Percentiles rank a stretch among this genome's conserved stretches.
Evolutionary conservation across 306 rosid genomes (phyloP).

Genomic region (Lotus japonicus): DNA sequence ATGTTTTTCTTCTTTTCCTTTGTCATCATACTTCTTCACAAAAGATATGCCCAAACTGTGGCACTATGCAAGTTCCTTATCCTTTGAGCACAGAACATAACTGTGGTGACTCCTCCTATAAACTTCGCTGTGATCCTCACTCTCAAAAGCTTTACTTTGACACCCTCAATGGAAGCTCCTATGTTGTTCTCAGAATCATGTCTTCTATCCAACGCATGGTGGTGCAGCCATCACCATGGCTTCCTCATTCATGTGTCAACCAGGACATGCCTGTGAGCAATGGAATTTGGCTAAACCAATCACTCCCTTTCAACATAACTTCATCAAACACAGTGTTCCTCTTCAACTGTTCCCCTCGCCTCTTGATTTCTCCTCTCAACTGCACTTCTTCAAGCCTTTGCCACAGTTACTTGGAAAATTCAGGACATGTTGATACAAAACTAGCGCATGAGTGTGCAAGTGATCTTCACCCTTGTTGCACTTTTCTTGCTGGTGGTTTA

Average conservation of each 20-base stretch:
- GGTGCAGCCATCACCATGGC: slow-evolving; percentile 75
- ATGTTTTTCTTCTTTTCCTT: slow-evolving; percentile 36
- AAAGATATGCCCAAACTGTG: slow-evolving; percentile 76
- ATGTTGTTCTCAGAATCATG: slow-evolving; percentile 42
- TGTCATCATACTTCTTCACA: slow-evolving; percentile 49
- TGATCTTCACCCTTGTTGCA: slow-evolving; percentile 72
- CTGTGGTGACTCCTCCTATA: slow-evolving; percentile 66
- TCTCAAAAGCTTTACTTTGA: slow-evolving; percentile 48
- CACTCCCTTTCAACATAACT: slow-evolving; percentile 82
- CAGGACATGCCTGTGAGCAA: slow-evolving; percentile 71
- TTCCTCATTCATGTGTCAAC: slow-evolving; percentile 56
- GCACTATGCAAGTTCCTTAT: slow-evolving; percentile 61
- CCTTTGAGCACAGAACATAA: slow-evolving; percentile 66
- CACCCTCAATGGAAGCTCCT: slow-evolving; percentile 70
- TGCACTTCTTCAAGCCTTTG: slow-evolving; percentile 85
- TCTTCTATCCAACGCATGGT: slow-evolving; percentile 52
- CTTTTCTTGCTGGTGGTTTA: slow-evolving; percentile 73
- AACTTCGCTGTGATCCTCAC: slow-evolving; percentile 58
- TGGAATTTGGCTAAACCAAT: slow-evolving; percentile 82
- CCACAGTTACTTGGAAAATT: slow-evolving; percentile 62
- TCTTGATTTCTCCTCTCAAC: slow-evolving; percentile 84
- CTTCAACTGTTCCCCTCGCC: slow-evolving; percentile 80
- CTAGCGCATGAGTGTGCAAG: slow-evolving; percentile 52
- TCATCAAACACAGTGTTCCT: slow-evolving; percentile 80
- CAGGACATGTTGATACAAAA: slow-evolving; percentile 45